Evolutionary conservation across 1,284 basidiomycete species (phyloP).

Genomic region (Fomitopsis betulina): DNA sequence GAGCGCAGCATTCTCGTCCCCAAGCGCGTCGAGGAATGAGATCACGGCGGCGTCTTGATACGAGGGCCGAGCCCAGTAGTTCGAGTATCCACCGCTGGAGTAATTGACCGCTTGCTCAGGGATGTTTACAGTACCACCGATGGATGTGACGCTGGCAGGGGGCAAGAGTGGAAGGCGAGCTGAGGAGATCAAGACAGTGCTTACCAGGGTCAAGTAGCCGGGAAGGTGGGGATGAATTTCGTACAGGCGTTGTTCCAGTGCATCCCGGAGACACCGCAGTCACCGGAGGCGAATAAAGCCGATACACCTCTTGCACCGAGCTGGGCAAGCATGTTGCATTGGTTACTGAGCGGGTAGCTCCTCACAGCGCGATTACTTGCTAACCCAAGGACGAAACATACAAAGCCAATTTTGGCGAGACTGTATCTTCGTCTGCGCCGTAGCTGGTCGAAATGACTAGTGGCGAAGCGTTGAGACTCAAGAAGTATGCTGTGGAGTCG

Average conservation of each 20-base stretch:
- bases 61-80: conserved; percentile 45
- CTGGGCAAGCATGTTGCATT: conserved; percentile 27
- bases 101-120: conserved; percentile 48
- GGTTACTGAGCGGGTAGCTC: conserved; percentile 2
- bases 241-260: conserved; percentile 46
- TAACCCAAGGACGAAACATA: conserved; percentile 37
- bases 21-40: conserved; percentile 37
- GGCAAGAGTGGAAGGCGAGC: conserved; percentile 17
- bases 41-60: conserved; percentile 46
- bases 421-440: conserved; percentile 46
- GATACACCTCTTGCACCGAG: conserved; percentile 56
- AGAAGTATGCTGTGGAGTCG: conserved; percentile 20
- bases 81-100: conserved; percentile 63
- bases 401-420: conserved; percentile 46
- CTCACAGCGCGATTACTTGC: conserved; percentile 26
- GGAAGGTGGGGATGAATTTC: conserved; percentile 64
- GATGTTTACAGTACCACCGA: neutral
- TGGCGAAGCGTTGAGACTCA: conserved; percentile 24
- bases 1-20: conserved; percentile 24
- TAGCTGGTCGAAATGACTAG: conserved; percentile 37
- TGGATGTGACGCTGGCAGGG: neutral
- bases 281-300: conserved; percentile 62
- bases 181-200: conserved; percentile 44
- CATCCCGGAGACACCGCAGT: conserved; percentile 48
- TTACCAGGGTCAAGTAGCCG: conserved; percentile 35